Evolutionary conservation across 2,329 filamentous ascomycete species (phyloP).

Genomic region (Aspergillus neoniger): DNA sequence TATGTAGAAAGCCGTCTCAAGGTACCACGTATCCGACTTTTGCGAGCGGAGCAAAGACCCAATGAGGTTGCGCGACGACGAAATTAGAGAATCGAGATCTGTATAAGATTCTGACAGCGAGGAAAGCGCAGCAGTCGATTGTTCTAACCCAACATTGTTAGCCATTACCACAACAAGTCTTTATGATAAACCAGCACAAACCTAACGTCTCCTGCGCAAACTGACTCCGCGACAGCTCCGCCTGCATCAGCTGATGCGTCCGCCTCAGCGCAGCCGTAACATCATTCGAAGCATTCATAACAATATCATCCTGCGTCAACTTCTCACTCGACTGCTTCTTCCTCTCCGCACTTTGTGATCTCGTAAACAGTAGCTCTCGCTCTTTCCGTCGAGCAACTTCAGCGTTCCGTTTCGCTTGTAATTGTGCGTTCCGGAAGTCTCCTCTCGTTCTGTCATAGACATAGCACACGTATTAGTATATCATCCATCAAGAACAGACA

Average conservation of each 20-base stretch:
- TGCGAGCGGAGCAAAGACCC: conserved; percentile 79
- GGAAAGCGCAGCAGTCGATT: conserved; percentile 79
- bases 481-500: not conserved
- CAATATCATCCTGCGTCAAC: conserved; percentile 70
- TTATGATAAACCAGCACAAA: conserved; percentile 23
- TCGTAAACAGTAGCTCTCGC: conserved; percentile 71
- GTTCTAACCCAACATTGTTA: conserved; percentile 45
- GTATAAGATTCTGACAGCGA: conserved; percentile 80
- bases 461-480: conserved; percentile 13
- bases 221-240: conserved; percentile 79
- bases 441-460: conserved; percentile 54
- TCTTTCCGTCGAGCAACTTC: conserved; percentile 74
- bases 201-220: conserved; percentile 85
- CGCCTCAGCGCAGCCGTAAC: conserved; percentile 81
- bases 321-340: conserved; percentile 46
- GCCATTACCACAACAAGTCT: not conserved
- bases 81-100: conserved; percentile 74
- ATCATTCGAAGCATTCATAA: conserved; percentile 74
- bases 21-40: conserved; percentile 98
- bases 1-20: conserved; percentile 85
- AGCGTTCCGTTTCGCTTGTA: conserved; percentile 74
- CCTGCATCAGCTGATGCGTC: conserved; percentile 82
- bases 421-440: conserved; percentile 78
- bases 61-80: conserved; percentile 72
- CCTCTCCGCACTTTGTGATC: conserved; percentile 36